Conservation (phyloP, 2,329 filamentous ascomycete genomes). For the Pyrenochaeta sp. region DNA sequence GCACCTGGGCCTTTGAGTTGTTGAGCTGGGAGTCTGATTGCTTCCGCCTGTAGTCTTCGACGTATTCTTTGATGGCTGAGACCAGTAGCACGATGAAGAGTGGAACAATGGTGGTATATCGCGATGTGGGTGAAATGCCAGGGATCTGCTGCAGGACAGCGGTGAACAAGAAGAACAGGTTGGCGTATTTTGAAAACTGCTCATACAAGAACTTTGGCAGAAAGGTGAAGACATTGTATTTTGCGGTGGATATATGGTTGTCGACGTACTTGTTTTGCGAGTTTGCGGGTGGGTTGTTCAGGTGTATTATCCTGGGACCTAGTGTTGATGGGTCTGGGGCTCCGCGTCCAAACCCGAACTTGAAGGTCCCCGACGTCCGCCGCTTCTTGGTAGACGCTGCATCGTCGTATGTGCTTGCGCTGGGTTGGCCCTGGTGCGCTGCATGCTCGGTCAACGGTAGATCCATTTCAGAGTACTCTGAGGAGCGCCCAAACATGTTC, state of each 20-base stretch:
- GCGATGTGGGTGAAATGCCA: constrained; percentile 91
- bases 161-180: constrained; percentile 99
- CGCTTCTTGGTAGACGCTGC: constrained; percentile 43
- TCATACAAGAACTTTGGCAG: constrained; percentile 97
- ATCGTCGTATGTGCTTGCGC: constrained; percentile 52
- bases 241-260: constrained; percentile 97
- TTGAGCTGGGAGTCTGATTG: constrained; percentile 88
- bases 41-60: constrained; percentile 92
- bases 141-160: constrained; percentile 95
- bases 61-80: constrained; percentile 92
- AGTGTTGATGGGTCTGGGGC: constrained; percentile 90
- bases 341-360: constrained; percentile 85
- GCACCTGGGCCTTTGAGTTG: constrained; percentile 81
- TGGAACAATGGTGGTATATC: constrained; percentile 96
- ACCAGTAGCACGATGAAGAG: constrained; percentile 87
- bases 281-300: constrained; percentile 97
- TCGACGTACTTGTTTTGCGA: constrained; percentile 87
- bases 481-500: constrained; percentile 86
- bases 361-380: constrained; percentile 71
- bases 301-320: constrained; percentile 88
- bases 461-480: constrained; percentile 96
- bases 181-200: constrained; percentile 99
- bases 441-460: constrained; percentile 86
- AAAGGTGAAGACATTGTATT: constrained; percentile 95
- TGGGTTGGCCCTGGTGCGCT: constrained; percentile 54